Evolutionary conservation across 2,329 filamentous ascomycete genomes (phyloP).

Genomic region (Penicillium sp.): DNA sequence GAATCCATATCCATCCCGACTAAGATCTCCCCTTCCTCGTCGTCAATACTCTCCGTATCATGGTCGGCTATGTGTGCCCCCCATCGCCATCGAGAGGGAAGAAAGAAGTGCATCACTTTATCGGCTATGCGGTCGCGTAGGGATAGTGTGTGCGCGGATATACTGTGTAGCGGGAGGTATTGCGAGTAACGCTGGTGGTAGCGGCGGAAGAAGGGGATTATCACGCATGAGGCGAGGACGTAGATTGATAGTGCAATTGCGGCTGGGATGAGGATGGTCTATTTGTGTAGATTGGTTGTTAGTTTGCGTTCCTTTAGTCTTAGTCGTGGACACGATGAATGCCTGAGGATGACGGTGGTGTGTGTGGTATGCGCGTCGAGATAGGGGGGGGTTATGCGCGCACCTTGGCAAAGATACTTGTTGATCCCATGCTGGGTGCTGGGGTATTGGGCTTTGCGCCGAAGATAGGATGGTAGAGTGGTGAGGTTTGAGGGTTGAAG

Average conservation of each 20-base stretch:
- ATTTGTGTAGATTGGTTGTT: not conserved
- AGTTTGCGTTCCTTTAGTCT: not conserved
- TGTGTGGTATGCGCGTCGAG: not conserved
- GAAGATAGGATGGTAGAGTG: not conserved
- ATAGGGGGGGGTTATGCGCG: not conserved
- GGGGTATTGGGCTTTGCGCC: not conserved
- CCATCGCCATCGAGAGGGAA: constrained; percentile 49
- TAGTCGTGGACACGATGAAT: not conserved
- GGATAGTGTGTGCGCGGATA: constrained; percentile 53
- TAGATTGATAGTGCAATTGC: constrained; percentile 69
- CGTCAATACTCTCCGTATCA: constrained; percentile 60
- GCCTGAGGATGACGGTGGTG: not conserved
- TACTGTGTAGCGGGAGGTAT: constrained; percentile 67
- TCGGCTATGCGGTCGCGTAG: constrained; percentile 50
- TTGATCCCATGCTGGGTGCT: constrained; percentile 30
- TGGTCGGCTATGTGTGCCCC: constrained; percentile 42
- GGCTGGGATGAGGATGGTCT: constrained; percentile 71
- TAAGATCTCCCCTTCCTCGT: constrained; percentile 63
- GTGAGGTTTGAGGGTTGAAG: not conserved
- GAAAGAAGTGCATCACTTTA: constrained; percentile 44
- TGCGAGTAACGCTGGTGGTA: constrained; percentile 71
- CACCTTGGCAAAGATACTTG: constrained; percentile 35
- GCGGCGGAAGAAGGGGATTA: constrained; percentile 67
- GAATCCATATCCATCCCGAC: constrained; percentile 56
- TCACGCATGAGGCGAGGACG: constrained; percentile 62